Percentiles rank a stretch among this genome's conserved stretches.
These are phyloP conservation scores for Linnemannia elongata DNA, from an alignment of 192 early-diverging fungal genomes.

Conservation along the genomic window DNA sequence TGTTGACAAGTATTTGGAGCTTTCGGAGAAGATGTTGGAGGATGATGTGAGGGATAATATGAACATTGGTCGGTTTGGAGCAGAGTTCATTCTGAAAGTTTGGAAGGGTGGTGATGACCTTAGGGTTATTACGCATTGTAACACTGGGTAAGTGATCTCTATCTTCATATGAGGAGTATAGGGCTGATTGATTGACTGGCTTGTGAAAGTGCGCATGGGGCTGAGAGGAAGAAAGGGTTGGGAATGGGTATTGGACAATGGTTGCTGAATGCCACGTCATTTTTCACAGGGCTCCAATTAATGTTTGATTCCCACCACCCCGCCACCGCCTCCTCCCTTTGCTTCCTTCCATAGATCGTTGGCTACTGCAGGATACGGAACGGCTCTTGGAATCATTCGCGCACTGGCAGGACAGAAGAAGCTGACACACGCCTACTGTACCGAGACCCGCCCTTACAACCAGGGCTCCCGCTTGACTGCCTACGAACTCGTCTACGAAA, in stretches of 20 bases:
- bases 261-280: neutral
- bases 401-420: slow-evolving; percentile 68
- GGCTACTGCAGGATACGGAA: slow-evolving; percentile 89
- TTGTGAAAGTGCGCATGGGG: neutral
- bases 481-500: slow-evolving; percentile 92
- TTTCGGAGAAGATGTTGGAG: slow-evolving; percentile 87
- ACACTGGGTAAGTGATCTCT: slow-evolving; percentile 81
- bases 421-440: slow-evolving; percentile 89
- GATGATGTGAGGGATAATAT: slow-evolving; percentile 91
- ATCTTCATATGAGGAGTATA: neutral
- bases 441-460: slow-evolving; percentile 98
- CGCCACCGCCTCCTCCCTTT: neutral
- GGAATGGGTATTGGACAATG: neutral
- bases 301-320: neutral
- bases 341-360: slow-evolving; percentile 63
- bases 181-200: neutral
- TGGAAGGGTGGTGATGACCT: slow-evolving; percentile 55
- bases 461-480: slow-evolving; percentile 96
- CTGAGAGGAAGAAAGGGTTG: neutral
- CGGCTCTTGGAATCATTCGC: slow-evolving; percentile 95
- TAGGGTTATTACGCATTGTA: slow-evolving; percentile 95
- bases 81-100: slow-evolving; percentile 75
- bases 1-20: slow-evolving; percentile 72
- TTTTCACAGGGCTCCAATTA: neutral
- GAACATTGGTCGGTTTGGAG: slow-evolving; percentile 86